Evolutionary conservation across 306 rosid species (phyloP), one percentile per base, ranked within the genome.

Genomic region (Lithocarpus polystachyus): DNA sequence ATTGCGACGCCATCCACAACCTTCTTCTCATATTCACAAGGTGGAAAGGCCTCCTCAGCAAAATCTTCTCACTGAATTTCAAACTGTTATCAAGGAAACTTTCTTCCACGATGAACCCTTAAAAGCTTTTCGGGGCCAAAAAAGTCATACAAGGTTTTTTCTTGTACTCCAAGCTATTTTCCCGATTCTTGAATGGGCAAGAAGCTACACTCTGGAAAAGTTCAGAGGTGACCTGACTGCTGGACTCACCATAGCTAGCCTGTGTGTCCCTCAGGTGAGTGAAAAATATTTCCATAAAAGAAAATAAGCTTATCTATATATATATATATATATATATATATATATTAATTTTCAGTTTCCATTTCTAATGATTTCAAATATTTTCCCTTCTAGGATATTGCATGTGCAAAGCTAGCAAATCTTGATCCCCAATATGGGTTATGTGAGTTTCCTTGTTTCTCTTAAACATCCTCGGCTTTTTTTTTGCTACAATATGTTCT

Each of bases 231-330:
- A 88, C 79, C 35, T 88, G 5, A n/a, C 86, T 48, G 14, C 92
- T 53, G 92, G 92, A 52, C 88, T 93, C 2, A 93, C 98, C 81
- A 87, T 91, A 87, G 98, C 97, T 26, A 91, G 97, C 75, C 92
- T 93, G 1, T 89, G 94, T 29, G 89, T 93, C 75, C 98, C 98
- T 77, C 98, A 92, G 92, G 96, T 91, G 0, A 45, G 4, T 17
- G 45, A 37, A 22, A 19, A 20, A 7, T 1, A 4, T 56, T 24
- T 40, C 28, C 51, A 17, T 53, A 8, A 12, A 57, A n/a, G 54
- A 4, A 26, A 12, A 2, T 10, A 48, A 12, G 17, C 53, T 48
- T 48, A 12, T 17, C 2, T 0, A 73, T 28, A 31, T 26, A 8
- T 9, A 37, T 43, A 1, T 45, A n/a, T 0, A 73, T 45, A n/a